Evolutionary conservation across 192 early-diverging fungal species (phyloP).

Genomic region (Coemansia sp.): DNA sequence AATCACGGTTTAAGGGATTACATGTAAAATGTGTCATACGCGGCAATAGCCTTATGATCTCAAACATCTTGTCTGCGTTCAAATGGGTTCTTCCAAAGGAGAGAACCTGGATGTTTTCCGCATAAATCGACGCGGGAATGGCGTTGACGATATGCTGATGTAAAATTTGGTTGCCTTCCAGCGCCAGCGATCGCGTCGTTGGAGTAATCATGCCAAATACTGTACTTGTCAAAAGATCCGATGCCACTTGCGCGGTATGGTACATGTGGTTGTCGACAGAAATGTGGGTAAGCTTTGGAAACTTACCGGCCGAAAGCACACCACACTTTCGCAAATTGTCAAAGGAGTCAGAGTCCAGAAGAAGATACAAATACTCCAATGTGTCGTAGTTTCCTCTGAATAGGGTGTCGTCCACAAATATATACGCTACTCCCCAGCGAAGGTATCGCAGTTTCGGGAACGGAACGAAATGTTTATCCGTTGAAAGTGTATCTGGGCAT

Average conservation of each 20-base stretch:
- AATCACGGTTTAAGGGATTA: background rate
- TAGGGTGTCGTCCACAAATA: background rate
- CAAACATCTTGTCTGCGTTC: background rate
- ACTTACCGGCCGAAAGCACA: background rate
- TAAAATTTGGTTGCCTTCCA: too few species aligned
- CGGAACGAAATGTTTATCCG: background rate
- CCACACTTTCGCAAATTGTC: background rate
- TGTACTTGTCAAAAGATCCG: too few species aligned
- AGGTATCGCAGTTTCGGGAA: background rate
- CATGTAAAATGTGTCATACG: background rate
- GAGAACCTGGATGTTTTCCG: background rate
- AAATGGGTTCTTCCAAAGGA: background rate
- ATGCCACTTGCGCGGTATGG: too few species aligned
- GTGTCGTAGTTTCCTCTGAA: background rate
- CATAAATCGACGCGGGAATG: background rate
- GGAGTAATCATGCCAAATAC: too few species aligned
- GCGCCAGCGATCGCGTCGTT: too few species aligned
- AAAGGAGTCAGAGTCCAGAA: background rate
- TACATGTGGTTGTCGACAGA: too few species aligned
- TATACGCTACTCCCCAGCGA: background rate
- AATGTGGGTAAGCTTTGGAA: background rate
- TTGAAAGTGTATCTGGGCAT: background rate
- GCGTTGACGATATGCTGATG: too few species aligned
- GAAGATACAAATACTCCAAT: background rate
- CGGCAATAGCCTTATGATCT: background rate